Evolutionary conservation across 441 rosid genomes (phyloP), one percentile per base, ranked within the genome.

Genomic region (Gossypium schwendimanii): DNA sequence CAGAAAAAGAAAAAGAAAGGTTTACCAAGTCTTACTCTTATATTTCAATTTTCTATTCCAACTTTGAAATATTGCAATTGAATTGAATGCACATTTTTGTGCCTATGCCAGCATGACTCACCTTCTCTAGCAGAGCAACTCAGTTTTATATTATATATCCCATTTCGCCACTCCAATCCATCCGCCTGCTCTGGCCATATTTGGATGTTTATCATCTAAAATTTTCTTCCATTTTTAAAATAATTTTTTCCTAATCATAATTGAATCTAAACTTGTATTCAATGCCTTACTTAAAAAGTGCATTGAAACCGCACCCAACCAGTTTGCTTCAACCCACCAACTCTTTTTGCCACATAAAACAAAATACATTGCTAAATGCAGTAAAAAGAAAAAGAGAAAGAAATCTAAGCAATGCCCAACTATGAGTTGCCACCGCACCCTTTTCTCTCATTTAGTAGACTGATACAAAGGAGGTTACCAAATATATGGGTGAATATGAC

Each of bases 311-410:
- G 31, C 31, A 26, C 31, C 31, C 31, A 26, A 26, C 31, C 31
- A 26, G 4, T 26, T 28, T 4, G 0, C 33, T 4, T 0, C 81
- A 83, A 79, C 79, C 87, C 87, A 78, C 86, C 81, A 26, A 49
- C 17, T 65, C 23, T 21, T 21, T 69, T 72, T 60, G 67, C 50
- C 78, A 74, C 69, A 8, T 4, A 11, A 45, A 45, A 70, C 14
- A 11, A 45, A 45, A 70, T 58, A 63, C 72, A 2, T 12, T 72
- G 83, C 82, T 81, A 73, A 83, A 78, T 49, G 8, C 45, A 73
- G 76, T 74, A 69, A 28, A 28, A 28, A 3, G 33, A 28, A 28
- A 4, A 28, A 4, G 33, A 28, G 33, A 0, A 28, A 4, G 33
- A 28, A 4, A 28, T 85, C 81, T 79, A 61, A 60, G 75, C 75